Evolutionary conservation across 441 rosid genomes (phyloP), one percentile per base, ranked within the genome.

Genomic region (Gossypium davidsonii): DNA sequence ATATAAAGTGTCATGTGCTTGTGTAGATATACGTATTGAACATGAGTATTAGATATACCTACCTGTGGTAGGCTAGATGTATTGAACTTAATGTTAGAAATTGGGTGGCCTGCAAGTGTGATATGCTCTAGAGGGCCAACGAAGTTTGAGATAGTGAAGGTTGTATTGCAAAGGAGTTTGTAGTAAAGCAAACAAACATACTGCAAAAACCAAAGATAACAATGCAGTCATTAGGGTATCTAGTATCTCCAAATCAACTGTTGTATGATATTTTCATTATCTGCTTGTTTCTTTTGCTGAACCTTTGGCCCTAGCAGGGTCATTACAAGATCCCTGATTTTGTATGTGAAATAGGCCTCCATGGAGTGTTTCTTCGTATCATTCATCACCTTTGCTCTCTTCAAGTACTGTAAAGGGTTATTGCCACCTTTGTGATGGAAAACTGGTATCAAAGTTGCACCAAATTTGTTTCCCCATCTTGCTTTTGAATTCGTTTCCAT

Each of bases 401-500:
- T 83, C 72, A 90, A 37, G 46, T 76, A 67, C 6, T 78, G 80
- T 3, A 87, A 44, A 4, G 87, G 85, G 56, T 78, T 72, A 15
- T 39, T 55, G 5, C 60, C 62, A 39, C 26, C 61, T 65, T 51
- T 70, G 21, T 70, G 76, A 73, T 75, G 82, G 28, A 65, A 72
- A 39, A 79, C 46, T 1, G 90, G 91, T 2, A 83, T 77, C 18
- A 83, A 80, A 42, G 76, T 21, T 20, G 83, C 71, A 15, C 87
- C 91, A 44, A 87, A 84, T 74, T 78, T 81, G 82, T 90, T 90
- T 0, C 95, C 95, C 91, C 92, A 84, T 9, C 76, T 62, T 0
- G 73, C 44, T 39, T 72, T 42, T 1, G 85, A 76, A 62, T 74
- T 76, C 64, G 26, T 51, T 31, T 71, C 34, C 85, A 80, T 65